Conservation (phyloP, 2,329 filamentous ascomycete species). For the Diaporthe ilicicola region DNA sequence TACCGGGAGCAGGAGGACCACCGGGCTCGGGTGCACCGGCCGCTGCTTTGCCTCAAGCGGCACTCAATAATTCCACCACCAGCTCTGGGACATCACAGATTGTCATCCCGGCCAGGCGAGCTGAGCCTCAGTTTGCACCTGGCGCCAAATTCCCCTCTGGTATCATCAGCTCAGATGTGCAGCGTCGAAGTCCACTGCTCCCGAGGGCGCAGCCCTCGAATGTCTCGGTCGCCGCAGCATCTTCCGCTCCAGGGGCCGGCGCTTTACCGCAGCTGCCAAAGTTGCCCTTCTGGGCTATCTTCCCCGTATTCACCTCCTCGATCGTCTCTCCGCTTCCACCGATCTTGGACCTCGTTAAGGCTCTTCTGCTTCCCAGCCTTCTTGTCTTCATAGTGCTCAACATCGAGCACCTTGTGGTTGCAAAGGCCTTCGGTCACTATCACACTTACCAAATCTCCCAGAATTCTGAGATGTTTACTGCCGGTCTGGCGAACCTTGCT, state of each 20-base stretch:
- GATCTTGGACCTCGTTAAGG: not conserved
- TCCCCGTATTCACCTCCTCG: constrained; percentile 1
- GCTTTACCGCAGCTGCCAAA: not conserved
- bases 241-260: not conserved
- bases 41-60: not conserved
- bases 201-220: not conserved
- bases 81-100: not conserved
- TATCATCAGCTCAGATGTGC: not conserved
- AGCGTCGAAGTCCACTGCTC: not conserved
- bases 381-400: constrained; percentile 25
- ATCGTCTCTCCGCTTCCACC: constrained; percentile 16
- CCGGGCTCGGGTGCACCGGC: not conserved
- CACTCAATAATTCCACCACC: not conserved
- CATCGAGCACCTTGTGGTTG: constrained; percentile 25
- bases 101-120: constrained; percentile 10
- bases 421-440: constrained; percentile 20
- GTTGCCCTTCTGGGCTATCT: constrained; percentile 26
- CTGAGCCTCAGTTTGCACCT: not conserved
- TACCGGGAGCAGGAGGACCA: not conserved
- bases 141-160: not conserved
- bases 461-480: constrained; percentile 24
- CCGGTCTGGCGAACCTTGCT: constrained; percentile 7
- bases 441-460: constrained; percentile 19
- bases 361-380: constrained; percentile 21
- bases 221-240: not conserved